Conservation (phyloP, 192 early-diverging fungal species). For the Linnemannia schmuckeri region DNA sequence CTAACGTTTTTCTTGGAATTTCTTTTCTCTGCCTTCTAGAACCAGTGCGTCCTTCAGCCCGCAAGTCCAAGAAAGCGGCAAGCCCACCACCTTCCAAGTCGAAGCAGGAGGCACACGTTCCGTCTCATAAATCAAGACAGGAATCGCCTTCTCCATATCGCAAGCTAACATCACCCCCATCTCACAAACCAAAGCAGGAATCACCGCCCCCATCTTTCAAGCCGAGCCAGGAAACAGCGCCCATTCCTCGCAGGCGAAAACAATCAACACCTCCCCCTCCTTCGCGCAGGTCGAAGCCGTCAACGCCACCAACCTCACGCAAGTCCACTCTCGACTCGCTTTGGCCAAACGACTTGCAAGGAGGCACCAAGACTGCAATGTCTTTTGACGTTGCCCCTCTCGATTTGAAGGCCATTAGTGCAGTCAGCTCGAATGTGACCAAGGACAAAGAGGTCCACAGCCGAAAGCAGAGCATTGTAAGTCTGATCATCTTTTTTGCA, state of each 20-base stretch:
- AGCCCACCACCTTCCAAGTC: background rate
- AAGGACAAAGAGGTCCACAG: background rate
- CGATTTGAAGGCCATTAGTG: conserved; percentile 21
- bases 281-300: background rate
- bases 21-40: background rate
- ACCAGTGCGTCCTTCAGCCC: background rate
- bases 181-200: background rate
- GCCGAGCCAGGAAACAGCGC: conserved; percentile 3
- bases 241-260: conserved; percentile 15
- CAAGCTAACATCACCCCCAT: background rate
- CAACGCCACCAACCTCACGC: background rate
- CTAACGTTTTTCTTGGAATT: background rate
- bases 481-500: background rate
- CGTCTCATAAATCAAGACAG: background rate
- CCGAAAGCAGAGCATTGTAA: conserved; percentile 29
- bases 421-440: conserved; percentile 9
- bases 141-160: background rate
- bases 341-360: conserved; percentile 25
- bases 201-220: background rate
- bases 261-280: background rate
- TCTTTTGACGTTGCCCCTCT: conserved; percentile 44
- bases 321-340: background rate
- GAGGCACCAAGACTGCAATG: conserved; percentile 31
- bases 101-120: background rate
- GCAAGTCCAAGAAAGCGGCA: background rate